These are phyloP conservation scores for Orychophragmus violaceus DNA, from an alignment of 345 rosid genomes.

Conservation along the genomic window DNA sequence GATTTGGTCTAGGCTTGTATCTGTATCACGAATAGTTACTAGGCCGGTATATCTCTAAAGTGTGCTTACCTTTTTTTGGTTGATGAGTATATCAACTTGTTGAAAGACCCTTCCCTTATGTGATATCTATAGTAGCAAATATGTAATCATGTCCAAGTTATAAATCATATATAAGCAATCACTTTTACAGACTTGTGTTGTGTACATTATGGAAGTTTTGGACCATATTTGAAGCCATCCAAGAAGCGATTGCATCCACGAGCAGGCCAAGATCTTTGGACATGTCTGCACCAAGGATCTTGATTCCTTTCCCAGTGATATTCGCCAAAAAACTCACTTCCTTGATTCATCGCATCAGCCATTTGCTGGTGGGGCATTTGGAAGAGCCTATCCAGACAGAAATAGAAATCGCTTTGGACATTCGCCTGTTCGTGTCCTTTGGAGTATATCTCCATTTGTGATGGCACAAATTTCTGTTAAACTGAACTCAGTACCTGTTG, in stretches of 20 bases:
- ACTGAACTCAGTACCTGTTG: conserved; percentile 58
- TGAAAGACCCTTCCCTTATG: neutral
- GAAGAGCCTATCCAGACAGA: conserved; percentile 53
- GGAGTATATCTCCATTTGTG: neutral
- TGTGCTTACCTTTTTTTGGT: neutral
- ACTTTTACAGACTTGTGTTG: no score
- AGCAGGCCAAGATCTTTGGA: conserved; percentile 65
- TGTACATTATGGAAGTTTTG: no score
- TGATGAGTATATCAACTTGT: neutral
- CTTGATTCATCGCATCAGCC: conserved; percentile 90
- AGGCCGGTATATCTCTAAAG: neutral
- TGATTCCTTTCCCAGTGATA: conserved; percentile 69
- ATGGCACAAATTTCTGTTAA: no score
- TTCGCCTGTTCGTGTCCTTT: neutral
- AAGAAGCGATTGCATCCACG: conserved; percentile 66
- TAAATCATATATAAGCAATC: no score
- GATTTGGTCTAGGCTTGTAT: conserved; percentile 93
- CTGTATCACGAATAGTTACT: conserved; percentile 78
- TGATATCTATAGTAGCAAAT: neutral
- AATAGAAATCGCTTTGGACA: neutral
- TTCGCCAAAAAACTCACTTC: conserved; percentile 77
- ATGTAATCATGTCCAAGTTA: conserved; percentile 3
- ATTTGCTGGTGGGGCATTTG: conserved; percentile 96
- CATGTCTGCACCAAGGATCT: conserved; percentile 52
- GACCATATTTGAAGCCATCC: conserved; percentile 78